Evolutionary conservation across 495 filamentous ascomycete species (phyloP).

Genomic region (Podospora didyma): DNA sequence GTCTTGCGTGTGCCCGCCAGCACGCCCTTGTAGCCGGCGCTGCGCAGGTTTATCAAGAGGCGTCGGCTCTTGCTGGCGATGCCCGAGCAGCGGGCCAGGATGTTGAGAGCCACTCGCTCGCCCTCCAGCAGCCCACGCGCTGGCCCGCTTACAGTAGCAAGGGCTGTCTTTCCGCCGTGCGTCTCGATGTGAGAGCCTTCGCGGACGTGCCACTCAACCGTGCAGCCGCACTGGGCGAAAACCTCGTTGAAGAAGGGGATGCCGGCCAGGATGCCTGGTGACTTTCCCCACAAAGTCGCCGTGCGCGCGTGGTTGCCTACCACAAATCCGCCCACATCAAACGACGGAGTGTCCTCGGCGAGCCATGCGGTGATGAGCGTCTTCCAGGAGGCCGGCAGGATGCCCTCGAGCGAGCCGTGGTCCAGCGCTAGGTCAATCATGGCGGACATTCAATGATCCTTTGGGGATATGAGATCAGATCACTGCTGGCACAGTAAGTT

Average conservation of each 20-base stretch:
- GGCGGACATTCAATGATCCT: not conserved
- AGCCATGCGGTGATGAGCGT: slow-evolving; percentile 78
- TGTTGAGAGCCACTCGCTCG: slow-evolving; percentile 90
- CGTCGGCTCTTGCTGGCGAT: slow-evolving; percentile 68
- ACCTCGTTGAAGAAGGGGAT: slow-evolving; percentile 95
- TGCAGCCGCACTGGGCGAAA: slow-evolving; percentile 84
- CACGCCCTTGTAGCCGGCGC: slow-evolving; percentile 70
- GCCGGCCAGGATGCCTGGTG: slow-evolving; percentile 79
- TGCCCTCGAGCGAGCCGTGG: slow-evolving; percentile 71
- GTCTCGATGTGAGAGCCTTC: slow-evolving; percentile 66
- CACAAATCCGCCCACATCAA: slow-evolving; percentile 96
- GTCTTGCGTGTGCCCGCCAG: slow-evolving; percentile 96
- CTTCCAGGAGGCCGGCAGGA: slow-evolving; percentile 83
- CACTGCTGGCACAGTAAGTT: not conserved
- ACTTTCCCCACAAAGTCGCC: slow-evolving; percentile 87
- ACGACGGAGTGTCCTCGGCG: slow-evolving; percentile 90
- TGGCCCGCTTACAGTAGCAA: slow-evolving; percentile 83
- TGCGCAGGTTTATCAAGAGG: slow-evolving; percentile 48
- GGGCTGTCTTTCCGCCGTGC: slow-evolving; percentile 43
- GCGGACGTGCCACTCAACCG: slow-evolving; percentile 76
- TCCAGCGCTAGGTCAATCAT: slow-evolving; percentile 44
- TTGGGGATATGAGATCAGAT: not conserved
- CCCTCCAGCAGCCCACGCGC: slow-evolving; percentile 83
- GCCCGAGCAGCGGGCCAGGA: slow-evolving; percentile 86
- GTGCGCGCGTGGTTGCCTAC: slow-evolving; percentile 75